Base-by-base conservation (phyloP, 2,329 filamentous ascomycete genomes). In the Stachybotrys echinatus region DNA sequence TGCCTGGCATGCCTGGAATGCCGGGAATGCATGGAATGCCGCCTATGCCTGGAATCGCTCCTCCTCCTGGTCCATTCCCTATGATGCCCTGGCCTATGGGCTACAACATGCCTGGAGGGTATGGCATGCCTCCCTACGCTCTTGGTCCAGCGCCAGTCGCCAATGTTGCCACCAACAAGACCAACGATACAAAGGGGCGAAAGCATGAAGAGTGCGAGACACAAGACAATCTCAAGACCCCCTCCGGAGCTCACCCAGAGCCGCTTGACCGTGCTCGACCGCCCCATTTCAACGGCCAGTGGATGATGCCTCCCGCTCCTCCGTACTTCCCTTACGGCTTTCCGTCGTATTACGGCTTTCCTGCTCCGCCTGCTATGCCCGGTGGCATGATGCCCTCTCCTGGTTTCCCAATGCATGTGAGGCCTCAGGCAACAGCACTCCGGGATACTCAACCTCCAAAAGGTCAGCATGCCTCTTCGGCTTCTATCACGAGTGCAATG, bases 231-330 rank as follows among this genome's bases (percentile, higher is more conserved):
- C 27, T n/a, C n/a, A n/a, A n/a, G n/a, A n/a, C n/a, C 27, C 14
- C 27, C 2, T 34, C 27, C 27, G 27, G 14, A 10, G 27, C 27
- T 34, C 27, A 34, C 10, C 27, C 27, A 34, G 27, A 34, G 27
- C 70, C 74, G 47, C 72, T 75, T 49, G 76, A 80, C 47, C 68
- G 65, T 22, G 68, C 58, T 27, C 71, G 71, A 34, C 73, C 76
- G 1, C 76, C 73, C 55, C 64, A 68, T 50, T 65, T 64, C 57
- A 74, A 77, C 47, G 72, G 73, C 1, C 73, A 75, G 48, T 67
- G 73, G 64, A 58, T 74, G 54, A 67, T 74, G 52, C 70, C 63
- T 5, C 54, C 59, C 23, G 55, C 56, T 14, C 48, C 56, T 17
- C 52, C 55, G 7, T 55, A 58, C 45, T 60, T 60, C 20, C 58